A percentile compares a stretch with the other conserved stretches of the same genome.
phyloP scores from a whole-genome alignment of 129 eudicot species.

The Artemisia tridentata region DNA sequence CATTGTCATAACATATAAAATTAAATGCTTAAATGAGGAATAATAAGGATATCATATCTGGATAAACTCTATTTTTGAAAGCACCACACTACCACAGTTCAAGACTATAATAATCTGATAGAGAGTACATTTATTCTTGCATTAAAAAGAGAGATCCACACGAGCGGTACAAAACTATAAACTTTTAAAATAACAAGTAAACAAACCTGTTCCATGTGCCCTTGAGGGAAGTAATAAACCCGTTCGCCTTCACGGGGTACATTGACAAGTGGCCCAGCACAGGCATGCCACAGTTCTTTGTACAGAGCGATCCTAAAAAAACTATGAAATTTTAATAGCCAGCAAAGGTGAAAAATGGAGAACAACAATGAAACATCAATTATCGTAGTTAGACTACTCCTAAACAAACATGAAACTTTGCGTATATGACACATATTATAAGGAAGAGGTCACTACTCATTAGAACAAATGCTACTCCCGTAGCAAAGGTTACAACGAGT shows the following conservation, averaged over 20 bases:
- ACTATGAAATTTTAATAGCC: not conserved
- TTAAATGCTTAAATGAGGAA: conserved; percentile 12
- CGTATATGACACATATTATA: not conserved
- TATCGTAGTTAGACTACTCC: too few species aligned
- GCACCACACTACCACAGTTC: not conserved
- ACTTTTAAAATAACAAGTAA: not conserved
- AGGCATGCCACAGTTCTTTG: conserved; percentile 91
- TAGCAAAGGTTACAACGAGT: not conserved
- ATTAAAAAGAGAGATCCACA: conserved; percentile 1
- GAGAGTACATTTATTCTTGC: not conserved
- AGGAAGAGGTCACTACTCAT: too few species aligned
- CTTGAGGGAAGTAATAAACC: conserved; percentile 90
- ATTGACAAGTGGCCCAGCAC: conserved; percentile 90
- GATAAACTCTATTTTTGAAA: too few species aligned
- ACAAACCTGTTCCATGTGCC: conserved; percentile 93
- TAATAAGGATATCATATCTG: not conserved
- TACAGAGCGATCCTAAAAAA: conserved; percentile 50
- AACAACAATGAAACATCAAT: not conserved
- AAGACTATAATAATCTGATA: not conserved
- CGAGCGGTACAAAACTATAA: not conserved
- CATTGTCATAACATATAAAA: conserved; percentile 3
- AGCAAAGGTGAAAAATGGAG: conserved; percentile 5
- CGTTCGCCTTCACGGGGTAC: conserved; percentile 91
- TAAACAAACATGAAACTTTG: too few species aligned
- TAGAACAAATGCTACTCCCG: conserved; percentile 3